phyloP scores from a whole-genome alignment of 352 stramenopile genomes.

The Phytophthora gonapodyides region DNA sequence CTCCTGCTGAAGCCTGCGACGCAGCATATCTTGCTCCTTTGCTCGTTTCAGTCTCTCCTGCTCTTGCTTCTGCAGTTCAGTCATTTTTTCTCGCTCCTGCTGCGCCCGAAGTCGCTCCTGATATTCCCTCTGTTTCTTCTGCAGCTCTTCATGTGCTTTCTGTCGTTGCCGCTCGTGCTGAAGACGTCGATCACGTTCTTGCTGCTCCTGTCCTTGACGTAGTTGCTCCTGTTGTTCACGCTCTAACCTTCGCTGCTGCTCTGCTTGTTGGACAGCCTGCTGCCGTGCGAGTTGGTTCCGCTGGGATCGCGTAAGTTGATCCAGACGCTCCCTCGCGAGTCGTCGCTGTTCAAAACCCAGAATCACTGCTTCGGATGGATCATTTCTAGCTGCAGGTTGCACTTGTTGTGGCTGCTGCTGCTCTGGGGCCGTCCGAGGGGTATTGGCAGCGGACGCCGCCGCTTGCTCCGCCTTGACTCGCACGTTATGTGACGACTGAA shows the following conservation, averaged over 20 bases:
- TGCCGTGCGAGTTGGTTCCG: conserved; percentile 14
- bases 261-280: conserved; percentile 18
- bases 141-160: conserved; percentile 29
- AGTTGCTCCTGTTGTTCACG: conserved; percentile 16
- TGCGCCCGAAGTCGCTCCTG: conserved; percentile 29
- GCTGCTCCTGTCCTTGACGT: conserved; percentile 5
- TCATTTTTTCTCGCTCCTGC: conserved; percentile 35
- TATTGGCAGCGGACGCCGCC: conserved; percentile 2
- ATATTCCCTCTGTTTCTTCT: conserved; percentile 37
- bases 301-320: conserved; percentile 16
- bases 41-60: conserved; percentile 17
- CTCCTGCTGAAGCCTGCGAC: conserved; percentile 24
- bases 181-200: conserved; percentile 21
- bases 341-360: conserved; percentile 37
- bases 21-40: conserved; percentile 31
- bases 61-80: conserved; percentile 22
- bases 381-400: background rate
- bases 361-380: conserved; percentile 33
- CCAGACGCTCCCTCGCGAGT: conserved; percentile 32
- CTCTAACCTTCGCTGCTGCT: conserved; percentile 16
- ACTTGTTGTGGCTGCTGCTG: background rate
- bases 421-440: background rate
- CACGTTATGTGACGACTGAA: conserved; percentile 3
- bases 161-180: conserved; percentile 32
- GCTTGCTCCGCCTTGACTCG: conserved; percentile 34